These are phyloP conservation scores for Sophora flavescens DNA, from an alignment of 306 rosid genomes.

Conservation along the genomic window DNA sequence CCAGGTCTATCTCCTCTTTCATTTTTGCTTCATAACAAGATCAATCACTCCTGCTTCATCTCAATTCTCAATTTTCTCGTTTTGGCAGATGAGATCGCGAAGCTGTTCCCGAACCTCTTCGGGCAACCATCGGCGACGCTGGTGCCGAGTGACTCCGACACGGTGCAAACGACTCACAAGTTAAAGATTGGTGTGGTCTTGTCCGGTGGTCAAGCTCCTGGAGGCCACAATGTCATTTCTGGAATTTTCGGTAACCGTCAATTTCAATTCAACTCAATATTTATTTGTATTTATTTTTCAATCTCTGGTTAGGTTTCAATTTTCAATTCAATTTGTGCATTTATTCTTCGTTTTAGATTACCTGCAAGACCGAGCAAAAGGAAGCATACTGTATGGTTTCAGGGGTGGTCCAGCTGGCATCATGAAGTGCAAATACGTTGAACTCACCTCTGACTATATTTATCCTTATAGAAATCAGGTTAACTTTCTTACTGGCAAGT, in stretches of 20 bases:
- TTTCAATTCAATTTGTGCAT: slow-evolving; percentile 25
- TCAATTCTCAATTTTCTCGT: slow-evolving; percentile 7
- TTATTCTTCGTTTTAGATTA: slow-evolving; percentile 65
- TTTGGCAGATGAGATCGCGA: slow-evolving; percentile 80
- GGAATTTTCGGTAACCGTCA: slow-evolving; percentile 81
- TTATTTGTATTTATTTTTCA: not conserved
- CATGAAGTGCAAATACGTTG: slow-evolving; percentile 89
- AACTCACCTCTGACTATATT: slow-evolving; percentile 77
- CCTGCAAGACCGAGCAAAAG: slow-evolving; percentile 82
- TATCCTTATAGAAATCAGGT: slow-evolving; percentile 98
- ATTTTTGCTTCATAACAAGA: not conserved
- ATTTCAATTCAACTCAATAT: slow-evolving; percentile 8
- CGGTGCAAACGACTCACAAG: slow-evolving; percentile 51
- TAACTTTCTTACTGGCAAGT: slow-evolving; percentile 6
- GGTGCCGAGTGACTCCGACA: slow-evolving; percentile 58
- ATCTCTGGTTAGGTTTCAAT: not conserved
- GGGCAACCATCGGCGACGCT: slow-evolving; percentile 85
- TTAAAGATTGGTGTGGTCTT: slow-evolving; percentile 91
- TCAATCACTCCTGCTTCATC: slow-evolving; percentile 14
- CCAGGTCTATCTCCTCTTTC: slow-evolving; percentile 61
- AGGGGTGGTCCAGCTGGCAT: slow-evolving; percentile 99
- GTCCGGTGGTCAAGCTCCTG: slow-evolving; percentile 99
- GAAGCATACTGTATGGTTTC: slow-evolving; percentile 92
- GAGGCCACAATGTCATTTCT: slow-evolving; percentile 96
- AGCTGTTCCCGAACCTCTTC: slow-evolving; percentile 80